Evolutionary conservation across 805 yeast genomes (phyloP), one percentile per base, ranked within the genome.

Genomic region (Tetrapisispora iriomotensis): DNA sequence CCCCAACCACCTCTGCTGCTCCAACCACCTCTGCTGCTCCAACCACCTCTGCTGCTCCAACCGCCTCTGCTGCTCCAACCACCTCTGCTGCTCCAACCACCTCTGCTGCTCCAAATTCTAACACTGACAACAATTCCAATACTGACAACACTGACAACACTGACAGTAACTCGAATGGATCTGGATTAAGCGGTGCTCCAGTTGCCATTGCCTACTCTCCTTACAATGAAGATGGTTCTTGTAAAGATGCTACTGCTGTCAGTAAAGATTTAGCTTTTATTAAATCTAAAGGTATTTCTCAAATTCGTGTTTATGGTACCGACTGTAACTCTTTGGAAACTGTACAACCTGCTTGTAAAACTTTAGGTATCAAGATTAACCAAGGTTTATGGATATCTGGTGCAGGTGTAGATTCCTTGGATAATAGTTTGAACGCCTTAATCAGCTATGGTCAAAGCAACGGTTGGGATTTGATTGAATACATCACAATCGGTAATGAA

Each of bases 401-500:
- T 15, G 66, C 59, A 21, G 95, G 94, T 50, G 78, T 71, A 28
- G 75, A 76, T 52, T 77, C 90, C 8, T 74, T 85, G 44, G 87
- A 83, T 57, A 62, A 49, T 37, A 67, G 74, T 34, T 77, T 85
- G 36, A 38, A 56, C 17, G 74, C 64, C 23, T 51, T 87, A 36
- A 71, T 86, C 40, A 34, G 61, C 8, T 71, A 68, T 47, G 74
- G 71, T 27, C 67, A 70, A 50, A 65, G 71, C 14, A 62, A 67
- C 41, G 75, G 74, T 25, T 88, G 94, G 94, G 77, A 66, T 44
- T 63, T 80, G n/a, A 79, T 86, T 62, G 81, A 80, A 44, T 77
- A 65, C 58, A 70, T 88, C 50, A 82, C 94, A 17, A 68, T 88
- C 45, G 96, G 96, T 42, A 88, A 88, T 56, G 96, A 88, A 65